Evolutionary conservation across 768 basidiomycete species (phyloP), one percentile per base, ranked within the genome.

Genomic region (Lentinus tigrinus): DNA sequence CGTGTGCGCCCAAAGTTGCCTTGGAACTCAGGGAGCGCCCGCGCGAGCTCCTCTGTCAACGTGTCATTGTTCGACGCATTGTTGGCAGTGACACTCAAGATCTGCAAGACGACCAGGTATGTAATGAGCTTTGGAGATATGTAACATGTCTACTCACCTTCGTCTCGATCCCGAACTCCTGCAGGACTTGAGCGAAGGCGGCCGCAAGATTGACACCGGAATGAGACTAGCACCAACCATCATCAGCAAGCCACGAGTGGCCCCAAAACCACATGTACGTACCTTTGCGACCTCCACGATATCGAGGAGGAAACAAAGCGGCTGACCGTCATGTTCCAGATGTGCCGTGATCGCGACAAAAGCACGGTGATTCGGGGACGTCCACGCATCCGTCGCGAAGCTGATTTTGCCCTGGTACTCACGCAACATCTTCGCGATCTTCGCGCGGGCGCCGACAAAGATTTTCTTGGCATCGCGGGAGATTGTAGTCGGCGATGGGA

Each of bases 371-470:
- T 77, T 77, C 0, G 72, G 71, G 0, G 72, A 74, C 0, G 72
- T 75, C 77, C 75, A 79, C 0, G 67, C 67, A 60, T 79, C 74
- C 0, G 72, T 73, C 0, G 65, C 65, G 53, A 76, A 74, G 50
- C 59, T 74, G 2, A 78, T 39, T 1, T 48, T 34, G 0, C 74
- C 72, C 0, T 69, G 54, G 55, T 73, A 63, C 11, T 67, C 65
- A 21, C 39, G 21, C 14, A 52, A 38, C 14, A 52, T 37, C 17
- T 69, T 67, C 13, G 65, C 64, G 16, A 78, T 63, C 2, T 58
- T 39, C 11, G 62, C 34, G 0, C 59, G 28, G 10, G 57, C 57
- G 13, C 47, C 23, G 2, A 27, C 55, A 54, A 75, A 78, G 0
- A 73, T 60, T 1, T 58, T 31, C 23, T 67, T 63, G 0, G 74